Conservation (phyloP, 75 land plant species). For the Cupressus sempervirens region DNA sequence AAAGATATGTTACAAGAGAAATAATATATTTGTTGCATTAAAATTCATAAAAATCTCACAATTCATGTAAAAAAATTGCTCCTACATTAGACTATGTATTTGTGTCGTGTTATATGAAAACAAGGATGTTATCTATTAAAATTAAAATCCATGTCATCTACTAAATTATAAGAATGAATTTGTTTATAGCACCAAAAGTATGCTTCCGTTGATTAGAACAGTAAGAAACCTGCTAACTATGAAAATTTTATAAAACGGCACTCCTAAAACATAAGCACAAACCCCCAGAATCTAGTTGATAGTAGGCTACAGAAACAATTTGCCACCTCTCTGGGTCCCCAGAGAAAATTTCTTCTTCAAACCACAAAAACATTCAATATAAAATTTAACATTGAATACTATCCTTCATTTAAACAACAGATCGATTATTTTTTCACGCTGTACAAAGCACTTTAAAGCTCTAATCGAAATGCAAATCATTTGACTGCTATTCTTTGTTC, state of each 20-base stretch:
- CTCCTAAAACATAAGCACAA: not conserved
- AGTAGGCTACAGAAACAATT: not conserved
- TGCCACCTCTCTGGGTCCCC: not conserved
- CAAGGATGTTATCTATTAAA: not conserved
- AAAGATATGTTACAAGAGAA: not conserved
- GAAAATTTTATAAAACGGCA: not conserved
- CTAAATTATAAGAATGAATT: not conserved
- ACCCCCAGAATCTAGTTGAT: not conserved
- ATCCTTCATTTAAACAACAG: not conserved
- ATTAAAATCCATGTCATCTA: not conserved
- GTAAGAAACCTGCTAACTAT: not conserved
- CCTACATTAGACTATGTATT: not conserved
- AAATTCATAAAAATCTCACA: no score
- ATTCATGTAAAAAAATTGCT: no score
- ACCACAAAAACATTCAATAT: not conserved
- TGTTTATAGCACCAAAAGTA: not conserved
- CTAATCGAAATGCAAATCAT: not conserved
- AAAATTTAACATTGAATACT: not conserved
- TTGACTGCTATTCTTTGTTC: not conserved
- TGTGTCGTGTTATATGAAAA: not conserved
- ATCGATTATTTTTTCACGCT: not conserved
- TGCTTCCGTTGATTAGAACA: not conserved
- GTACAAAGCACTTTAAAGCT: not conserved
- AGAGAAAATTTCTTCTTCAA: not conserved
- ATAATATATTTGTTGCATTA: not conserved